Evolutionary conservation across 2,329 filamentous ascomycete species (phyloP), one percentile per base, ranked within the genome.

Genomic region (Botrytis squamosa): DNA sequence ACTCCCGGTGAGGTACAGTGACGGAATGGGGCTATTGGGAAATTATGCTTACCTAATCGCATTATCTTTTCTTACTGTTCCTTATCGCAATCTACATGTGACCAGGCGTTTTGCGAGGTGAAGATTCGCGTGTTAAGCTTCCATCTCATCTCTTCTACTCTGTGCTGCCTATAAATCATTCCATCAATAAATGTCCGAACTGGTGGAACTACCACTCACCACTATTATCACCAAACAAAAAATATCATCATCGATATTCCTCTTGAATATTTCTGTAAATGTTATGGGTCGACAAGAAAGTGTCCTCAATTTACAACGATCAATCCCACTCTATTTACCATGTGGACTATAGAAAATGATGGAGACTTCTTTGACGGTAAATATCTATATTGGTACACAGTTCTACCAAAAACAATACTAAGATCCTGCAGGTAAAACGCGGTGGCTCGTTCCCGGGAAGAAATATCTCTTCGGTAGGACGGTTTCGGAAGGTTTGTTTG

Each of bases 371-470:
- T 68, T n/a, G n/a, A 57, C 9, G 49, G 65, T 68, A 57, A 16
- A 55, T n/a, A 40, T 8, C 4, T 25, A 42, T 40, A 22, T 33
- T 57, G 25, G 10, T 33, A 20, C 25, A 40, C 12, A 16, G 18
- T 25, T 55, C 9, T 3, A 16, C 52, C 46, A 10, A 22, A 8
- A 16, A 22, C 2, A 1, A 57, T 68, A 25, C 65, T 68, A 25
- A 68, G 10, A 57, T 57, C 0, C 14, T 46, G 38, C 73, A 92
- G 90, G 88, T 75, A 93, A 90, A 82, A 90, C 89, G 79, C 85
- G 95, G 77, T 97, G 95, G 95, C 86, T 97, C 75, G 90, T 92
- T 74, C 95, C 95, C 2, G 95, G 94, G 69, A 93, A 94, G 81
- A 90, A 89, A 78, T 95, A 96, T 82, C 87, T 97, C 33, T 93